Evolutionary conservation across 2,329 filamentous ascomycete species (phyloP), one percentile per base, ranked within the genome.

Genomic region (Alternaria arbusti): DNA sequence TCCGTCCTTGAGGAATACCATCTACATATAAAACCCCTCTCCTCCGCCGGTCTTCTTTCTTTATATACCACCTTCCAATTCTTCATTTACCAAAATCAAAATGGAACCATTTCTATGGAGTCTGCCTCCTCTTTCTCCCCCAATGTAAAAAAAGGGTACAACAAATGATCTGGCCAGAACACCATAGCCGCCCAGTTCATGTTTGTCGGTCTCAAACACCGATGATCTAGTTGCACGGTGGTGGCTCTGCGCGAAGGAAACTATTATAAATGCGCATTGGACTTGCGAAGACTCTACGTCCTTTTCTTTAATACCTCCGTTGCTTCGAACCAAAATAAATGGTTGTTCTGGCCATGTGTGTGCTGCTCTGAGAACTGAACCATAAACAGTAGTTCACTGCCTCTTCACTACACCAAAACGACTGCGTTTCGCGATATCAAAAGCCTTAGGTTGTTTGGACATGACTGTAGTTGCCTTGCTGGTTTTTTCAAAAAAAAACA

Each of bases 271-370:
- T 6, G 0, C 2, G 1, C 32, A 17, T 1, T 6, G 32, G 1
- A 2, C 0, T 0, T 10, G 32, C 4, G 9, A 10, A 0, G 8
- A 40, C 8, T 40, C 32, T 7, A 6, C 15, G 2, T 40, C 8
- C 4, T n/a, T n/a, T 3, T n/a, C 2, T 40, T 1, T 4, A n/a
- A 6, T 0, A 10, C 32, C 2, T 9, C 32, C 2, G 0, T 40
- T 40, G 32, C 32, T 0, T 40, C 10, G n/a, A 36, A 36, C 32
- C 13, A 36, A 28, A 28, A 28, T 2, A 10, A 8, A 2, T 26
- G 7, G 8, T 26, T 26, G 25, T 9, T 26, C 9, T 26, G 25
- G 25, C 8, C 9, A 32, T 36, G 32, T 0, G 8, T 40, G 32
- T 40, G 32, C 15, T 6, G 15, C 8, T 10, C 32, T 17, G 32